Percentiles rank a stretch among this genome's conserved stretches.
These are phyloP conservation scores for Crithidia brevicula DNA, from an alignment of 208 protist species.

Conservation along the genomic window DNA sequence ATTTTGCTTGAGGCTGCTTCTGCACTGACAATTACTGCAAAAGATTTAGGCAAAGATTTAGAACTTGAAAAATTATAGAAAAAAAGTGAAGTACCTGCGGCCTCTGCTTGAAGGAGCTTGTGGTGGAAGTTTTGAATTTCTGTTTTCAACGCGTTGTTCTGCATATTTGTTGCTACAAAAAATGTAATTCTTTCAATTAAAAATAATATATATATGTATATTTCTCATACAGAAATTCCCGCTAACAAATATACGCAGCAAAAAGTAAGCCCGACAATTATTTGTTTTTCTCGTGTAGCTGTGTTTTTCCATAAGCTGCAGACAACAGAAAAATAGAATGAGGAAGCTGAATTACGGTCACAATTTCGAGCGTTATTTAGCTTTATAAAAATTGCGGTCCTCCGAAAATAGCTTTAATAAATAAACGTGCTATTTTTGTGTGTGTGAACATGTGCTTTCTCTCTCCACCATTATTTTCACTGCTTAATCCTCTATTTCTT, in stretches of 20 bases:
- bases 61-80: constrained; percentile 16
- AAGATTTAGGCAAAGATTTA: constrained; percentile 52
- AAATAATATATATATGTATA: neutral
- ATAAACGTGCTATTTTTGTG: neutral
- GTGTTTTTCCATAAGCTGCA: neutral
- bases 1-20: constrained; percentile 89
- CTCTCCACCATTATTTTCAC: neutral
- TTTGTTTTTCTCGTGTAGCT: neutral
- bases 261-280: neutral
- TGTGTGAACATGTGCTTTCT: neutral
- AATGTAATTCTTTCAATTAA: constrained; percentile 2
- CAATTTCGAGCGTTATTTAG: too few species aligned
- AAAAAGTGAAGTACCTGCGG: too few species aligned
- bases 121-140: constrained; percentile 10
- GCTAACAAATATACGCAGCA: neutral
- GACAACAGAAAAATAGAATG: neutral
- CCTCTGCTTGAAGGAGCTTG: neutral
- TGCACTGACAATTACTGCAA: constrained; percentile 80
- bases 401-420: neutral
- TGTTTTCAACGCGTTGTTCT: neutral
- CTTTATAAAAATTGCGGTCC: too few species aligned
- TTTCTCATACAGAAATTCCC: neutral
- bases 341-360: neutral
- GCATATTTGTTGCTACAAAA: neutral
- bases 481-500: neutral